Conservation (phyloP, 371 early-diverging fungal genomes). For the Mortierella sp. region DNA sequence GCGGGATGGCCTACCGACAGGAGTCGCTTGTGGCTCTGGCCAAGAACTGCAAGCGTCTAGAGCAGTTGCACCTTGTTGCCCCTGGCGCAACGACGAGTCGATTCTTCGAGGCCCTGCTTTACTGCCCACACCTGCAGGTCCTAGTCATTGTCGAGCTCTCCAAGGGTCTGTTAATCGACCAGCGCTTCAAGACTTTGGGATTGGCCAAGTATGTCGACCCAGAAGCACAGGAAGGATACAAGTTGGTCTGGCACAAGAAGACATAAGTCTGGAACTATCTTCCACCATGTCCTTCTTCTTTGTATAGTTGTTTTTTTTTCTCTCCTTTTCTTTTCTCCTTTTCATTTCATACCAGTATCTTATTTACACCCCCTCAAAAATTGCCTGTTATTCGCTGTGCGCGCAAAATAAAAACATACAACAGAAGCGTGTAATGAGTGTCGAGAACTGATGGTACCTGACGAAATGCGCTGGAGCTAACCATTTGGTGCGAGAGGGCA, state of each 20-base stretch:
- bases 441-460: neutral
- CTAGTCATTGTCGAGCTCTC: conserved; percentile 51
- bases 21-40: conserved; percentile 48
- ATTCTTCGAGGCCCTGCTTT: conserved; percentile 51
- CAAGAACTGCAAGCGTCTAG: conserved; percentile 50
- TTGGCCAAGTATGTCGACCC: conserved; percentile 55
- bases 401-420: neutral
- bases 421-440: neutral
- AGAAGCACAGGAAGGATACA: conserved; percentile 45
- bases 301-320: conserved; percentile 1
- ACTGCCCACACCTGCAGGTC: conserved; percentile 52
- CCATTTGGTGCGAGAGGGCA: neutral
- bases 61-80: conserved; percentile 52
- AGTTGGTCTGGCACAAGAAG: conserved; percentile 58
- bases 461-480: neutral
- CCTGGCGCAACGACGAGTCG: conserved; percentile 56
- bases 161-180: conserved; percentile 50
- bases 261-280: conserved; percentile 15
- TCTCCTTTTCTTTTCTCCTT: neutral
- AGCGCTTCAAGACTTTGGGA: conserved; percentile 53
- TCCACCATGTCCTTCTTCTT: neutral
- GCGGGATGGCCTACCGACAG: conserved; percentile 47
- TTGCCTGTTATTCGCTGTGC: neutral
- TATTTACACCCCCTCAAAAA: neutral
- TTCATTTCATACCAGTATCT: conserved; percentile 5